Evolutionary conservation across 768 basidiomycete species (phyloP).

Genomic region (Chalciporus pseudorubinellus): DNA sequence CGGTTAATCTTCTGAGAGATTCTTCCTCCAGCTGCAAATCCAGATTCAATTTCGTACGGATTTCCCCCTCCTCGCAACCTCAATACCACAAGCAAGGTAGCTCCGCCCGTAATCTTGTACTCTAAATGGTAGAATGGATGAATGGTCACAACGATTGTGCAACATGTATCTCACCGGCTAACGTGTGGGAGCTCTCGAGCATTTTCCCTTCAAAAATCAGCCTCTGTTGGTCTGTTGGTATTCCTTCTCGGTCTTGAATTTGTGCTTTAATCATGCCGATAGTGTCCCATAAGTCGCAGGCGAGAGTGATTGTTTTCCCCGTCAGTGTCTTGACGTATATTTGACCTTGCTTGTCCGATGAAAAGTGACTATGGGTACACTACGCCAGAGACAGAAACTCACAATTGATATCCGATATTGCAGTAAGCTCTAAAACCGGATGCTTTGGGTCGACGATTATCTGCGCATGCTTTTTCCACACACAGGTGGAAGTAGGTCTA

Average conservation of each 20-base stretch:
- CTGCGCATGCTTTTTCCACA: no score
- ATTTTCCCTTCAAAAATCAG: conserved; percentile 87
- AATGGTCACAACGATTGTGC: no score
- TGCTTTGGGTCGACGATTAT: not conserved
- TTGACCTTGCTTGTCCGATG: conserved; percentile 22
- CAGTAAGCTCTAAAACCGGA: not conserved
- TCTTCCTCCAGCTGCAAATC: conserved; percentile 11
- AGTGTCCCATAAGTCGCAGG: conserved; percentile 83
- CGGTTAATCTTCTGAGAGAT: conserved; percentile 24
- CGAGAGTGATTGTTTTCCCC: conserved; percentile 82
- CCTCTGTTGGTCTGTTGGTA: conserved; percentile 74
- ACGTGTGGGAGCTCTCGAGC: conserved; percentile 52
- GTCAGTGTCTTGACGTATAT: conserved; percentile 80
- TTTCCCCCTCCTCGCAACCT: no score
- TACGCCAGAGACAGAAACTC: conserved; percentile 41
- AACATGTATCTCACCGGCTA: conserved; percentile 2
- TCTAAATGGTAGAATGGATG: no score
- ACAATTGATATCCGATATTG: not conserved
- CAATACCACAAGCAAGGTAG: no score
- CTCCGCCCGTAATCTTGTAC: no score
- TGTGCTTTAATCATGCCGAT: conserved; percentile 79
- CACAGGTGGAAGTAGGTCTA: no score
- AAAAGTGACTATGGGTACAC: conserved; percentile 41
- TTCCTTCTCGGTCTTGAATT: conserved; percentile 73
- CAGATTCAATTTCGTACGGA: conserved; percentile 26